Conservation (phyloP, 495 filamentous ascomycete species). For the Neurospora sp. region DNA sequence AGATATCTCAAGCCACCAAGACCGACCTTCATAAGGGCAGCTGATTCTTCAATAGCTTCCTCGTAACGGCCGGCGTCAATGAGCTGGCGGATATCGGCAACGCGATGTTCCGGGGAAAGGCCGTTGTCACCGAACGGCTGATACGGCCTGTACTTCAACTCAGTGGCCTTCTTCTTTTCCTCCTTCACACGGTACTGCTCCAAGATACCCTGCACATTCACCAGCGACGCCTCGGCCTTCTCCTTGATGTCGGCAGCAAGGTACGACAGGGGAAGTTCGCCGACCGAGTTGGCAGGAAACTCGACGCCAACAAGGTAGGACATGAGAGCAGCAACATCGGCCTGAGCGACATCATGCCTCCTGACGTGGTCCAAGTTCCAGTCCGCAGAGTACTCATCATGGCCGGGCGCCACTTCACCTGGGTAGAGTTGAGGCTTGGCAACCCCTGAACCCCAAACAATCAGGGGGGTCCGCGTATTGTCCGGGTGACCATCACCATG, state of each 20-base stretch:
- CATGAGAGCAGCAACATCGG: conserved; percentile 95
- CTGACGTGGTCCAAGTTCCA: conserved; percentile 75
- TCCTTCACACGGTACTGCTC: conserved; percentile 98
- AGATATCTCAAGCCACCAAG: conserved; percentile 85
- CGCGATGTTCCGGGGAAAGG: conserved; percentile 55
- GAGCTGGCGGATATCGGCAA: conserved; percentile 53
- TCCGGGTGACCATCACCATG: conserved; percentile 97
- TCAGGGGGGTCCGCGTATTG: conserved; percentile 89
- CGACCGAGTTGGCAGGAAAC: conserved; percentile 94
- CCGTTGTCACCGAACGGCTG: conserved; percentile 46
- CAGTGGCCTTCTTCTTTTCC: conserved; percentile 61
- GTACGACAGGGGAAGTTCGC: conserved; percentile 79
- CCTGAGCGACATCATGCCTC: conserved; percentile 86
- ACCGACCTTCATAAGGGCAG: conserved; percentile 62
- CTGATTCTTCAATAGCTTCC: conserved; percentile 64
- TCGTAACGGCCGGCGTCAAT: conserved; percentile 60
- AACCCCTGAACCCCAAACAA: conserved; percentile 91
- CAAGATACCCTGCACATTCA: conserved; percentile 79
- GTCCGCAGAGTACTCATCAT: conserved; percentile 86
- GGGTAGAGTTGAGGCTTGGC: conserved; percentile 55
- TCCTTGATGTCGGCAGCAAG: conserved; percentile 57
- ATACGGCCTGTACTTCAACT: conserved; percentile 71
- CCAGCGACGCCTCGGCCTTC: conserved; percentile 77
- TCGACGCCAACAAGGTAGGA: conserved; percentile 84
- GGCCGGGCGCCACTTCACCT: conserved; percentile 53